These are phyloP conservation scores for Diaporthe amygdali DNA, from an alignment of 2,329 filamentous ascomycete species.

Conservation along the genomic window DNA sequence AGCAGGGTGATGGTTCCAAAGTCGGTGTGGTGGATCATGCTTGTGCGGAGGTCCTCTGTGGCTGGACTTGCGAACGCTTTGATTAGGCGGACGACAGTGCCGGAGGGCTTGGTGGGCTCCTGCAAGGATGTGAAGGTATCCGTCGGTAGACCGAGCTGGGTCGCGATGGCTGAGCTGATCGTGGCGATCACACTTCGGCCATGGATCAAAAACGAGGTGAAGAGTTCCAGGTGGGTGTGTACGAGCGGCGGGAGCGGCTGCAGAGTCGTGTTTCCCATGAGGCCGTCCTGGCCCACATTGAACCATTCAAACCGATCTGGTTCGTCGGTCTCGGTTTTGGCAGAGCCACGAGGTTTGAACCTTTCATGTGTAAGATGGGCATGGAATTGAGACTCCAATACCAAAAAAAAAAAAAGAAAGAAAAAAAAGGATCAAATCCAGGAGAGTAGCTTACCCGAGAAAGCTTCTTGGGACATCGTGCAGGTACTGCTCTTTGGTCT, in stretches of 20 bases:
- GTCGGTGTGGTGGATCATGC: slow-evolving; percentile 40
- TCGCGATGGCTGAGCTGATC: slow-evolving; percentile 30
- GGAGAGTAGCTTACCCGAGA: neutral
- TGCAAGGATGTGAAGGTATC: slow-evolving; percentile 33
- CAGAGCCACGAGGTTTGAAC: slow-evolving; percentile 26
- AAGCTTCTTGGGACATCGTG: slow-evolving; percentile 5
- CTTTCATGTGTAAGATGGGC: neutral
- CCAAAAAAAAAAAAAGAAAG: fast-evolving
- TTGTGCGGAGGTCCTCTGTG: slow-evolving; percentile 28
- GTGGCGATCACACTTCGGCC: slow-evolving; percentile 27
- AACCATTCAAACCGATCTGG: slow-evolving; percentile 36
- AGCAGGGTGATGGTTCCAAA: slow-evolving; percentile 43
- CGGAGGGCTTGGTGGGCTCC: slow-evolving; percentile 31
- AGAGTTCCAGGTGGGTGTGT: slow-evolving; percentile 6
- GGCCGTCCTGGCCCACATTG: slow-evolving; percentile 36
- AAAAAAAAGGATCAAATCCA: no score
- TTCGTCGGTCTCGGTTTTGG: slow-evolving; percentile 30
- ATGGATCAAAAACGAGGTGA: slow-evolving; percentile 25
- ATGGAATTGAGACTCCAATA: neutral
- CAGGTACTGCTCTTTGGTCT: neutral
- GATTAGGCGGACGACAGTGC: slow-evolving; percentile 30
- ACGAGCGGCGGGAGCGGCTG: slow-evolving; percentile 25
- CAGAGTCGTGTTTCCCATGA: slow-evolving; percentile 31
- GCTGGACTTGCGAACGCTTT: slow-evolving; percentile 27
- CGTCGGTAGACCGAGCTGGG: slow-evolving; percentile 31